Evolutionary conservation across 495 filamentous ascomycete species (phyloP).

Genomic region (Penicillium cosmopolitanum): DNA sequence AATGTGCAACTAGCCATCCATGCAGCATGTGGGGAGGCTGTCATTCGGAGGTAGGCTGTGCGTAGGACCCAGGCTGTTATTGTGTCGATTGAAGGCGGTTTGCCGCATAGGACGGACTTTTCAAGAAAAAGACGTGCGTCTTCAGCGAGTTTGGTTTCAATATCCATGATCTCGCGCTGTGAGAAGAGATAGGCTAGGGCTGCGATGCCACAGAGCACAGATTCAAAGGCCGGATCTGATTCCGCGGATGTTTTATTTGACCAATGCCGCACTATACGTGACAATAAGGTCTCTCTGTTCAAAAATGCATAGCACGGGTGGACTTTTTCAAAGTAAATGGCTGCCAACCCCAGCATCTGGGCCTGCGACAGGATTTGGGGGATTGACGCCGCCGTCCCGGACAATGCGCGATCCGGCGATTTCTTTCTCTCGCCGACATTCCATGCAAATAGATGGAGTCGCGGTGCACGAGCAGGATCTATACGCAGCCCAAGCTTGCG

Average conservation of each 20-base stretch:
- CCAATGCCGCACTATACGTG: slow-evolving; percentile 45
- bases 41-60: slow-evolving; percentile 55
- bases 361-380: slow-evolving; percentile 44
- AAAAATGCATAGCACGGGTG: slow-evolving; percentile 56
- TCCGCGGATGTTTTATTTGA: slow-evolving; percentile 17
- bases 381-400: slow-evolving; percentile 24
- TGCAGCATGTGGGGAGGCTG: slow-evolving; percentile 52
- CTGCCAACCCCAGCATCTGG: slow-evolving; percentile 43
- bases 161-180: slow-evolving; percentile 28
- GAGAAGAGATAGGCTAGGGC: slow-evolving; percentile 55
- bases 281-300: slow-evolving; percentile 39
- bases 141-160: slow-evolving; percentile 44
- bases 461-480: slow-evolving; percentile 52
- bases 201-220: slow-evolving; percentile 51
- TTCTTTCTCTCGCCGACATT: slow-evolving; percentile 50
- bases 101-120: slow-evolving; percentile 33
- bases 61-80: slow-evolving; percentile 58
- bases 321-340: slow-evolving; percentile 54
- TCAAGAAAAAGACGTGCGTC: slow-evolving; percentile 50
- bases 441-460: slow-evolving; percentile 61
- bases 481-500: slow-evolving; percentile 54
- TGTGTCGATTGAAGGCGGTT: slow-evolving; percentile 38
- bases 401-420: slow-evolving; percentile 9
- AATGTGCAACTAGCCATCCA: slow-evolving; percentile 60
- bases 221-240: slow-evolving; percentile 40